A percentile compares a stretch with the other conserved stretches of the same genome.
Evolutionary conservation across 2,329 filamentous ascomycete species (phyloP).

Genomic region (Aspergillus uvarum): DNA sequence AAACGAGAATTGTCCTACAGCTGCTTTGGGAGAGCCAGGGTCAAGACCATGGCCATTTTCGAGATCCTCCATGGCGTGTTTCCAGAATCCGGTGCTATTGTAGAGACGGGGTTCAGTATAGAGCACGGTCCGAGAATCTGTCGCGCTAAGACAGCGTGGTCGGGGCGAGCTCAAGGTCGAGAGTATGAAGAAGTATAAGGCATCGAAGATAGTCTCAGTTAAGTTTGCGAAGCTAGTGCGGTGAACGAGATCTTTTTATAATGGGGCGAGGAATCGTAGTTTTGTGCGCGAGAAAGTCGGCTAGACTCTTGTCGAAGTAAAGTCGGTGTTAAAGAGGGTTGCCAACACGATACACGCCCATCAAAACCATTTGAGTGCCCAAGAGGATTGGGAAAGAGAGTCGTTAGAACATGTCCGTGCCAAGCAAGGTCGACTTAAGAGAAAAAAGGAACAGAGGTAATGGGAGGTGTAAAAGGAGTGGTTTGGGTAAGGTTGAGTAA

Average conservation of each 20-base stretch:
- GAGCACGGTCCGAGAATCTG: not conserved
- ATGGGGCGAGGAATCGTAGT: constrained; percentile 10
- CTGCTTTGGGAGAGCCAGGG: constrained; percentile 33
- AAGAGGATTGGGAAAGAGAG: constrained; percentile 14
- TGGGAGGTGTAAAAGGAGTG: not conserved
- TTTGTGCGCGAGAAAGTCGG: constrained; percentile 11
- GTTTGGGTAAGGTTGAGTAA: not conserved
- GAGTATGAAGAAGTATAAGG: not conserved
- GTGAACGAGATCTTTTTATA: constrained; percentile 1
- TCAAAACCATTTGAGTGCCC: constrained; percentile 26
- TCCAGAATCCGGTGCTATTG: not conserved
- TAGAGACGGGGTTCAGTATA: not conserved
- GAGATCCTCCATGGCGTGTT: constrained; percentile 32
- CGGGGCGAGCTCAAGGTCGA: not conserved
- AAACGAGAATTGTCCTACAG: constrained; percentile 61
- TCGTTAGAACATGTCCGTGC: constrained; percentile 22
- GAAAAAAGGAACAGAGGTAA: constrained; percentile 17
- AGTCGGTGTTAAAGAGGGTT: constrained; percentile 20
- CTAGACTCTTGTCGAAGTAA: constrained; percentile 13
- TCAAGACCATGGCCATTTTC: constrained; percentile 21
- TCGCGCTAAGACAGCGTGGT: not conserved
- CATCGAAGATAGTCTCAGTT: not conserved
- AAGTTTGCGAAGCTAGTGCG: not conserved
- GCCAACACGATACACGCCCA: constrained; percentile 23
- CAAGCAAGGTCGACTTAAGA: not conserved